Conservation (phyloP, 495 filamentous ascomycete species). For the Hypomontagnella submonticulosa region DNA sequence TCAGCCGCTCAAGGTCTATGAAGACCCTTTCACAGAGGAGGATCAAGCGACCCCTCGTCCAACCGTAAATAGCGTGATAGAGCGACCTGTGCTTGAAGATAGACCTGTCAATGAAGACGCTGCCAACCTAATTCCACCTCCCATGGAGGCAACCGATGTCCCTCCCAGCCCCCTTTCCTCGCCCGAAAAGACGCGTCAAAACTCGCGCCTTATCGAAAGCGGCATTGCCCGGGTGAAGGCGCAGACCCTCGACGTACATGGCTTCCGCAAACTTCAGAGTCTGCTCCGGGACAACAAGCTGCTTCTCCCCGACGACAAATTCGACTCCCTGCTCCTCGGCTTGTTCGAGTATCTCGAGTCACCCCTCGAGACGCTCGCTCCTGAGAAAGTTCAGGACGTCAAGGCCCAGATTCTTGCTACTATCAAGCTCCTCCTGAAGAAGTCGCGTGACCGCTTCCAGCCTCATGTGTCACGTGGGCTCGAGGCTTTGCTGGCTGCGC, state of each 20-base stretch:
- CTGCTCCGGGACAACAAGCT: conserved; percentile 77
- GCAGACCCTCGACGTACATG: conserved; percentile 81
- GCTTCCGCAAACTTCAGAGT: conserved; percentile 86
- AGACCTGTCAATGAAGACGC: conserved; percentile 65
- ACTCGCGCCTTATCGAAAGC: conserved; percentile 71
- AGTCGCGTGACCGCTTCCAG: conserved; percentile 71
- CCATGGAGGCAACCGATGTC: conserved; percentile 28
- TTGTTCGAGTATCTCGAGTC: conserved; percentile 81
- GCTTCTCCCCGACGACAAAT: conserved; percentile 68
- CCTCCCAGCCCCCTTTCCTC: conserved; percentile 44
- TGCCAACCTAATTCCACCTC: conserved; percentile 49
- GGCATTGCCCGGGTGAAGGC: conserved; percentile 78
- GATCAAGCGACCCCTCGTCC: conserved; percentile 57
- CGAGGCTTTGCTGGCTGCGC: conserved; percentile 72
- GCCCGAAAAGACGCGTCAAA: conserved; percentile 63
- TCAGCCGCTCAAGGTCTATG: conserved; percentile 64
- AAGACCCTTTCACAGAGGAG: conserved; percentile 66
- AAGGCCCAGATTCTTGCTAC: conserved; percentile 86
- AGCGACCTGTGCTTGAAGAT: conserved; percentile 61
- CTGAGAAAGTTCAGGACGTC: conserved; percentile 73
- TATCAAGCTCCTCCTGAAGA: conserved; percentile 78
- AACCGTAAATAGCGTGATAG: conserved; percentile 37
- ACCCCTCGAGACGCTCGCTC: conserved; percentile 54
- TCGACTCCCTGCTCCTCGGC: conserved; percentile 76
- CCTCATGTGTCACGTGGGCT: conserved; percentile 73